Evolutionary conservation across 2,329 filamentous ascomycete genomes (phyloP).

Genomic region (Sporothrix humicola): DNA sequence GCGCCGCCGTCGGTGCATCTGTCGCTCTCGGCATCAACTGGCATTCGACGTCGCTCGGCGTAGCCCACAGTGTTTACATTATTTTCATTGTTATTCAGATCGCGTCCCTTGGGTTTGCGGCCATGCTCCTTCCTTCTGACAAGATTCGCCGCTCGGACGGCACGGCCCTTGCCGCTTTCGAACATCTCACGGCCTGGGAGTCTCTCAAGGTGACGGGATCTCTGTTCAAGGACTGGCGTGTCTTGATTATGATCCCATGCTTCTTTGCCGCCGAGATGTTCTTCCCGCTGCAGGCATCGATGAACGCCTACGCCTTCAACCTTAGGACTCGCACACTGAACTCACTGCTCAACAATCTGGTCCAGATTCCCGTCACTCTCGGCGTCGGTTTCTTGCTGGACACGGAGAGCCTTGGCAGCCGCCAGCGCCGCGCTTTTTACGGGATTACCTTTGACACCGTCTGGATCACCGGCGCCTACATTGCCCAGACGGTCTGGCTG

Average conservation of each 20-base stretch:
- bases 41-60: neutral
- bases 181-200: conserved; percentile 40
- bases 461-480: conserved; percentile 43
- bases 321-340: conserved; percentile 38
- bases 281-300: conserved; percentile 45
- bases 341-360: conserved; percentile 43
- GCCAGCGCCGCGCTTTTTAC: conserved; percentile 16
- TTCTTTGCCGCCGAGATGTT: conserved; percentile 43
- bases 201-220: conserved; percentile 44
- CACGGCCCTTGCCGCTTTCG: conserved; percentile 40
- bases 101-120: conserved; percentile 30
- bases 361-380: conserved; percentile 42
- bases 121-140: conserved; percentile 39
- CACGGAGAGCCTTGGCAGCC: conserved; percentile 18
- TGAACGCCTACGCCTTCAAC: conserved; percentile 39
- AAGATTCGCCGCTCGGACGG: conserved; percentile 42
- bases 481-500: conserved; percentile 37
- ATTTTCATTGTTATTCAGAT: conserved; percentile 42
- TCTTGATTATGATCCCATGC: conserved; percentile 42
- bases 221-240: conserved; percentile 38
- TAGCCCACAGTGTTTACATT: conserved; percentile 30
- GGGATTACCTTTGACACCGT: conserved; percentile 33
- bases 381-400: conserved; percentile 24
- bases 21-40: conserved; percentile 26
- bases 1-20: conserved; percentile 42